Percentiles rank a stretch among this genome's conserved stretches.
Conservation (phyloP, 73 alveolate species). For the Paramecium tetraurelia region DNA sequence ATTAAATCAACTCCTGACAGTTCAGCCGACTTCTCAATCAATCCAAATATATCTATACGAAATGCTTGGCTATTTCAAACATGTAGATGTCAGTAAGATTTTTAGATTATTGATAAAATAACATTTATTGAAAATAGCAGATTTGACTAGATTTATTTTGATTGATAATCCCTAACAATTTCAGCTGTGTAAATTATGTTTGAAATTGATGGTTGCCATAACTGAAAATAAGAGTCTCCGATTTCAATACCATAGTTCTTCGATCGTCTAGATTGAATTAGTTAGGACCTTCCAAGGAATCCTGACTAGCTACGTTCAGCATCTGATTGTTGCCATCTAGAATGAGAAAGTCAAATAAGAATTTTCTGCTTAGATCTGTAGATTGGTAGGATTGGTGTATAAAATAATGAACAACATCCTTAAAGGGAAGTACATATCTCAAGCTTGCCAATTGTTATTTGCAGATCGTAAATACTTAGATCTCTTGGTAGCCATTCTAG, state of each 20-base stretch:
- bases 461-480: slow-evolving; percentile 32
- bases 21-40: neutral
- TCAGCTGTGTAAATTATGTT: slow-evolving; percentile 6
- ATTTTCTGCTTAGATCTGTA: slow-evolving; percentile 2
- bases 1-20: neutral
- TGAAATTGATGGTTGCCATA: slow-evolving; percentile 35
- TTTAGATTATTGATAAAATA: slow-evolving; percentile 40
- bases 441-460: slow-evolving; percentile 34
- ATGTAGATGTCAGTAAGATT: slow-evolving; percentile 37
- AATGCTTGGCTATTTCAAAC: slow-evolving; percentile 36
- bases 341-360: neutral
- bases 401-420: neutral
- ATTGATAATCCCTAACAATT: neutral
- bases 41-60: slow-evolving; percentile 1
- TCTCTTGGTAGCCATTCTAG: neutral
- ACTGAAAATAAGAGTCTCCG: slow-evolving; percentile 2
- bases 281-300: neutral
- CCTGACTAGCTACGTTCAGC: neutral
- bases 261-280: slow-evolving; percentile 19
- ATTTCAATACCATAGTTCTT: slow-evolving; percentile 40
- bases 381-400: slow-evolving; percentile 6
- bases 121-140: neutral
- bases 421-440: slow-evolving; percentile 30
- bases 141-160: neutral
- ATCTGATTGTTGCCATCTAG: neutral